Conservation (phyloP, 139 green algal genomes). For the Gonium pectorale region DNA sequence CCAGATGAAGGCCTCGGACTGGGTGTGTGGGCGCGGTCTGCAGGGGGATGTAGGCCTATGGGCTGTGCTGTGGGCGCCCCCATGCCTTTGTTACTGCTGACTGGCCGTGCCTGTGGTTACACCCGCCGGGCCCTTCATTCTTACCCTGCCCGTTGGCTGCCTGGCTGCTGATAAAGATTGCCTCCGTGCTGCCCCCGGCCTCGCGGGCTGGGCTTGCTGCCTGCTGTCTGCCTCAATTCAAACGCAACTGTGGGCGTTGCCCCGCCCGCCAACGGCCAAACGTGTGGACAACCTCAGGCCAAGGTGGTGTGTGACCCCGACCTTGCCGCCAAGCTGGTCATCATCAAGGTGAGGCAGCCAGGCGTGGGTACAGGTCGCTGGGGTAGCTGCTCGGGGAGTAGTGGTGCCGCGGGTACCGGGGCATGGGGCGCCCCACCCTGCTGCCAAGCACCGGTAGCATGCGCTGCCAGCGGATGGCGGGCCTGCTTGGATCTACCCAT, state of each 20-base stretch:
- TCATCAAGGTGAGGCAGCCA: conserved; percentile 29
- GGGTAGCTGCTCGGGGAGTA: not conserved
- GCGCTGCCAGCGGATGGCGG: too few relatives aligned
- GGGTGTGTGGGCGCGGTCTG: not conserved
- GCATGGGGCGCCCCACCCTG: too few relatives aligned
- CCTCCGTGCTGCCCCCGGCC: too few relatives aligned
- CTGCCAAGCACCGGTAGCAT: too few relatives aligned
- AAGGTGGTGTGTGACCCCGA: conserved; percentile 10
- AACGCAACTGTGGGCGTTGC: not conserved
- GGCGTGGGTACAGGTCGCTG: too few relatives aligned
- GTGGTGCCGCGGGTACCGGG: too few relatives aligned
- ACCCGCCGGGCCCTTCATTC: not conserved
- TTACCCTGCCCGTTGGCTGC: not conserved
- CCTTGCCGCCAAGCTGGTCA: conserved; percentile 5
- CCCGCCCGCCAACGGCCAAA: not conserved
- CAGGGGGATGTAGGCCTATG: not conserved
- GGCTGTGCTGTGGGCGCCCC: too few relatives aligned
- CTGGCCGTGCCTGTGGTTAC: not conserved
- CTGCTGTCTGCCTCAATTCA: too few relatives aligned
- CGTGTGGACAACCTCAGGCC: too few relatives aligned
- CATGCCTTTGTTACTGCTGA: too few relatives aligned
- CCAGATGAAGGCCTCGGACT: conserved; percentile 1
- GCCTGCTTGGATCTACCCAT: too few relatives aligned
- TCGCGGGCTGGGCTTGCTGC: not conserved
- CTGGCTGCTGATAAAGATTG: too few relatives aligned